Conservation (phyloP, 2,329 filamentous ascomycete genomes). For the Metarhizium guizhouense region DNA sequence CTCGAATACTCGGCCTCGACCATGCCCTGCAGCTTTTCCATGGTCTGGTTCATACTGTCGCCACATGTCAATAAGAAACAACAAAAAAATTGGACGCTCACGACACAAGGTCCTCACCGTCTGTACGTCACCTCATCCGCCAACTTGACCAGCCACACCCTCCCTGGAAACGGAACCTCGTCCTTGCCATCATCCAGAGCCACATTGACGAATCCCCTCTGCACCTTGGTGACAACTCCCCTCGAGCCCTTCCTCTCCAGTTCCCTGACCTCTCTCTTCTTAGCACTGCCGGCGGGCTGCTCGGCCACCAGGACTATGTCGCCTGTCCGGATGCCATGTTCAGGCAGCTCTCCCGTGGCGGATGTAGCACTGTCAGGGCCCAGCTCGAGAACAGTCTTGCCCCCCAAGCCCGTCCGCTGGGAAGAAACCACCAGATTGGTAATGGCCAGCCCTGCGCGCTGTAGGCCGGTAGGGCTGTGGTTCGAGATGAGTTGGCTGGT, state of each 20-base stretch:
- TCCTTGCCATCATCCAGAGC: slow-evolving; percentile 60
- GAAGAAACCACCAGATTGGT: slow-evolving; percentile 65
- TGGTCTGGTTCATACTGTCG: slow-evolving; percentile 53
- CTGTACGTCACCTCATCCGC: slow-evolving; percentile 60
- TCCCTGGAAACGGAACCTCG: slow-evolving; percentile 31
- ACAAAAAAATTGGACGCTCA: too few species aligned
- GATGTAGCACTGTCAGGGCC: slow-evolving; percentile 61
- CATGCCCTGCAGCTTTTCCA: slow-evolving; percentile 52
- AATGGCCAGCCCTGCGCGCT: slow-evolving; percentile 70
- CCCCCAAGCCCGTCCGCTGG: slow-evolving; percentile 81
- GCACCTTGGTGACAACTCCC: slow-evolving; percentile 62
- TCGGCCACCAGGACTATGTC: slow-evolving; percentile 72
- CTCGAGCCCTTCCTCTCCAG: slow-evolving; percentile 58
- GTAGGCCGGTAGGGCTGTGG: slow-evolving; percentile 59
- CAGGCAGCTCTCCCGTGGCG: slow-evolving; percentile 46
- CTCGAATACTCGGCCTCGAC: slow-evolving; percentile 45
- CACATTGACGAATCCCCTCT: slow-evolving; percentile 50
- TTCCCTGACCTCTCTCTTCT: slow-evolving; percentile 63
- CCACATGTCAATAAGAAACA: not conserved
- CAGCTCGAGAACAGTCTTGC: slow-evolving; percentile 83
- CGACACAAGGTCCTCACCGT: slow-evolving; percentile 27
- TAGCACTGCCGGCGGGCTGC: slow-evolving; percentile 63
- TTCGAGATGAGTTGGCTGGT: slow-evolving; percentile 58
- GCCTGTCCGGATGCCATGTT: slow-evolving; percentile 67
- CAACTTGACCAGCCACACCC: slow-evolving; percentile 58